These are phyloP conservation scores for Wallemia ichthyophaga DNA, from an alignment of 1,284 basidiomycete genomes.

Conservation along the genomic window DNA sequence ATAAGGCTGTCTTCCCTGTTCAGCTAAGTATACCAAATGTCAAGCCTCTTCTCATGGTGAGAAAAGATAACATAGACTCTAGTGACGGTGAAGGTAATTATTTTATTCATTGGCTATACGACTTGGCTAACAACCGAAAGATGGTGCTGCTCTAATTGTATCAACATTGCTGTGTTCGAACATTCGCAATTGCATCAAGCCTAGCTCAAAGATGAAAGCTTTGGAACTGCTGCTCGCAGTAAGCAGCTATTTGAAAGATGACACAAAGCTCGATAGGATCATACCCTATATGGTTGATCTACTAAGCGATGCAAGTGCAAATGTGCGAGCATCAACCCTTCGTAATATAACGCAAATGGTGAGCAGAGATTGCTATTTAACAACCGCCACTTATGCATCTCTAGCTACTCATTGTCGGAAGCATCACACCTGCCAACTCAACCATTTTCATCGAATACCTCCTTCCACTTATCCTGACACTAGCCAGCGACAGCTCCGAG, in stretches of 20 bases:
- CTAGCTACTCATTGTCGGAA: conserved; percentile 52
- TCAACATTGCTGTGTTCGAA: conserved; percentile 66
- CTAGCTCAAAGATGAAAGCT: conserved; percentile 56
- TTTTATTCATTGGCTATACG: background rate
- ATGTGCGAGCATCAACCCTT: conserved; percentile 48
- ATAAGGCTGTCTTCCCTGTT: conserved; percentile 41
- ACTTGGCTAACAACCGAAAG: conserved; percentile 16
- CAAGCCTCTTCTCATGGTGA: background rate
- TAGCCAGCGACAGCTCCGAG: conserved; percentile 52
- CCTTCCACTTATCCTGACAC: conserved; percentile 55
- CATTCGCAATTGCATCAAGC: conserved; percentile 57
- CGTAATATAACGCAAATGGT: conserved; percentile 60
- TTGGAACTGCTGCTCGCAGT: conserved; percentile 67
- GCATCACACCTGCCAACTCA: conserved; percentile 67
- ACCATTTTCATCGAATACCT: conserved; percentile 77
- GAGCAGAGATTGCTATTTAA: conserved; percentile 16
- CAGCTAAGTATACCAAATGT: conserved; percentile 38
- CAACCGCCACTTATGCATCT: conserved; percentile 1
- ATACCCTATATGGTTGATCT: conserved; percentile 73
- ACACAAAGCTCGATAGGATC: conserved; percentile 79
- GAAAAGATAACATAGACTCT: background rate
- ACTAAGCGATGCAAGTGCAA: conserved; percentile 49
- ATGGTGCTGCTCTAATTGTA: conserved; percentile 48
- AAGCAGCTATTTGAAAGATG: conserved; percentile 56
- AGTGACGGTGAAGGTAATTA: background rate